Evolutionary conservation across 768 basidiomycete species (phyloP).

Genomic region (Cystofilobasidium macerans): DNA sequence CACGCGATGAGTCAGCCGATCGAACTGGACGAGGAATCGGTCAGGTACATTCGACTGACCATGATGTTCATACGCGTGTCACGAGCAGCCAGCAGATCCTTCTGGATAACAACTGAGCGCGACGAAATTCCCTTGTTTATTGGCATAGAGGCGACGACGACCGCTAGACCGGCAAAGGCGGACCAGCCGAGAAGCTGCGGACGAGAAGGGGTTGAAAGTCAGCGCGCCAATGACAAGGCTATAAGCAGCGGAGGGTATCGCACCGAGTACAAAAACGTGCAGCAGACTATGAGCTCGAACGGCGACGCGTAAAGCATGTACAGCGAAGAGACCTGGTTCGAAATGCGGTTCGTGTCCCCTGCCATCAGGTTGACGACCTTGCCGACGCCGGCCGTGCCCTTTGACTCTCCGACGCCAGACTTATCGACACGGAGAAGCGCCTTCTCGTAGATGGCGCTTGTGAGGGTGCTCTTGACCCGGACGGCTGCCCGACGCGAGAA

Average conservation of each 20-base stretch:
- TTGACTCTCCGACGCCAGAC: slow-evolving; percentile 16
- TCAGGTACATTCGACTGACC: not conserved
- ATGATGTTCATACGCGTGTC: slow-evolving; percentile 5
- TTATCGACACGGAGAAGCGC: slow-evolving; percentile 13
- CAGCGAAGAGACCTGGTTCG: slow-evolving; percentile 4
- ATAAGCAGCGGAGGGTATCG: not conserved
- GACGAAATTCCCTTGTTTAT: slow-evolving; percentile 10
- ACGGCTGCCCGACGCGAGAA: slow-evolving; percentile 22
- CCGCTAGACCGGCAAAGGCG: slow-evolving; percentile 19
- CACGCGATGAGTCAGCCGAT: not conserved
- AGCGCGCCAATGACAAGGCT: not conserved
- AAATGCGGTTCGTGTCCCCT: slow-evolving; percentile 16
- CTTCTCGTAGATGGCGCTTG: slow-evolving; percentile 27
- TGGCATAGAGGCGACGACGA: slow-evolving; percentile 16
- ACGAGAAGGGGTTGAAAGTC: not conserved
- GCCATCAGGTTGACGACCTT: slow-evolving; percentile 15
- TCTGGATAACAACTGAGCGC: slow-evolving; percentile 22
- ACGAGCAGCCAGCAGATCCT: slow-evolving; percentile 15
- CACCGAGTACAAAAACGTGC: slow-evolving; percentile 23
- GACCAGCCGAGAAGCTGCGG: slow-evolving; percentile 11
- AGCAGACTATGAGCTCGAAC: slow-evolving; percentile 24
- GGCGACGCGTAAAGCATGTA: slow-evolving; percentile 22
- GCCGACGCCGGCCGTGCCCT: slow-evolving; percentile 20
- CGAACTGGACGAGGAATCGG: too few relatives aligned
- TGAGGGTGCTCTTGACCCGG: slow-evolving; percentile 18